Conservation (phyloP, 1,139 yeast genomes). For the Yamadazyma dendronema region DNA sequence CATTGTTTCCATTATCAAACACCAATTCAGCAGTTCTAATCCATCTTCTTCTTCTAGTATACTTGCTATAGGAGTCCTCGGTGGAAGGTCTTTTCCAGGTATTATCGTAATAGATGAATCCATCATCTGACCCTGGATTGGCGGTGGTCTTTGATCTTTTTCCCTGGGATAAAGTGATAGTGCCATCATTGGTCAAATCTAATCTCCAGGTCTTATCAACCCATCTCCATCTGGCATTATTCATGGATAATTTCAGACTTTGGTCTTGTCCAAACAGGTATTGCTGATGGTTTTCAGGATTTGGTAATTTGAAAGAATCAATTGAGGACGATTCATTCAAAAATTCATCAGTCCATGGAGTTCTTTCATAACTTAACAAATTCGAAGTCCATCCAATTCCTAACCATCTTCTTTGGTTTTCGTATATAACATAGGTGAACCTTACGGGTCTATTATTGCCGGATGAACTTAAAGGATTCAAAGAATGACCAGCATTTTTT, state of each 20-base stretch:
- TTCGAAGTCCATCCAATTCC: conserved; percentile 98
- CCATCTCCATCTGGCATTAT: conserved; percentile 82
- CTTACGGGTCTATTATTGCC: conserved; percentile 59
- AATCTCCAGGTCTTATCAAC: conserved; percentile 89
- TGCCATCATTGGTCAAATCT: conserved; percentile 86
- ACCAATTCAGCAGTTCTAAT: conserved; percentile 88
- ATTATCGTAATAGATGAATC: conserved; percentile 84
- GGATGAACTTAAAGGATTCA: conserved; percentile 17
- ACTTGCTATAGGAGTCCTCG: conserved; percentile 85
- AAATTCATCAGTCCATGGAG: conserved; percentile 97
- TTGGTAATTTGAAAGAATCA: conserved; percentile 77
- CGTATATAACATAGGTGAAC: conserved; percentile 90
- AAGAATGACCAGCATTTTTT: conserved; percentile 40
- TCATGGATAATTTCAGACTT: conserved; percentile 16
- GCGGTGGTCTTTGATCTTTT: conserved; percentile 69
- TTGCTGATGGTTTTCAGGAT: conserved; percentile 41
- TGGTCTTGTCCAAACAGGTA: conserved; percentile 22
- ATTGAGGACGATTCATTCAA: conserved; percentile 80
- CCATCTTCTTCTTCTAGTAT: conserved; percentile 95
- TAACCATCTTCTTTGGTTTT: conserved; percentile 95
- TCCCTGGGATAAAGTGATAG: conserved; percentile 65
- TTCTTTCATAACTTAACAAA: conserved; percentile 84
- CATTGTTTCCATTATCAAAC: conserved; percentile 23
- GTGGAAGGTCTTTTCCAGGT: conserved; percentile 92
- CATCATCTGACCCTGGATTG: conserved; percentile 78